Conservation (phyloP, 768 basidiomycete genomes). For the Cystofilobasidium capitatum region DNA sequence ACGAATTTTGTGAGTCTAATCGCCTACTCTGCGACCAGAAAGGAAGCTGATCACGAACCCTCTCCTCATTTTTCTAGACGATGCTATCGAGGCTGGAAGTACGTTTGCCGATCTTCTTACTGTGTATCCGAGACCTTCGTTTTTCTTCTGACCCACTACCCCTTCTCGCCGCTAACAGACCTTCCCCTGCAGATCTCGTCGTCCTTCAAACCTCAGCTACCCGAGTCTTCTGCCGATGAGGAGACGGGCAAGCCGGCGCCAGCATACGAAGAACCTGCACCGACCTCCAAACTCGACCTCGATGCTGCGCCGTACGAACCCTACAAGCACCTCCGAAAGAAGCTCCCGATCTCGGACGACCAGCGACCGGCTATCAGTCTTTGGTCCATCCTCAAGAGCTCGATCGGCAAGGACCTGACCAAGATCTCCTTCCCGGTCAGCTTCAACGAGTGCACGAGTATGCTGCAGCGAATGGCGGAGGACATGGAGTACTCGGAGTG, state of each 20-base stretch:
- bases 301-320: constrained; percentile 52
- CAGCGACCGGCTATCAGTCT: constrained; percentile 79
- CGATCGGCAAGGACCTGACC: constrained; percentile 92
- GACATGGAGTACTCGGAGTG: constrained; percentile 97
- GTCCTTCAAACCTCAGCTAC: constrained; percentile 48
- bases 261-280: neutral
- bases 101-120: constrained; percentile 37
- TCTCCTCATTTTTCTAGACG: constrained; percentile 50
- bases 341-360: constrained; percentile 57
- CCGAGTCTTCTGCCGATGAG: constrained; percentile 28
- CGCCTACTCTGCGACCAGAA: neutral
- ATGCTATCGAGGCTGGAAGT: constrained; percentile 76
- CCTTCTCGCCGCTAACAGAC: constrained; percentile 39
- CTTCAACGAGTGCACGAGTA: constrained; percentile 61
- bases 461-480: constrained; percentile 94
- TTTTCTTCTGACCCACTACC: neutral
- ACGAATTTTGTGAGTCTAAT: constrained; percentile 55
- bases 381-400: constrained; percentile 90
- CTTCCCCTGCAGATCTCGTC: constrained; percentile 58
- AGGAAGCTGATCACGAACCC: neutral
- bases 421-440: constrained; percentile 54
- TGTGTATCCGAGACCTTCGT: neutral
- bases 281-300: constrained; percentile 28
- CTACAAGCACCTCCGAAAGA: constrained; percentile 55
- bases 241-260: constrained; percentile 7